These are phyloP conservation scores for Suhomyces bokatorum DNA, from an alignment of 1,139 yeast genomes.

Conservation along the genomic window DNA sequence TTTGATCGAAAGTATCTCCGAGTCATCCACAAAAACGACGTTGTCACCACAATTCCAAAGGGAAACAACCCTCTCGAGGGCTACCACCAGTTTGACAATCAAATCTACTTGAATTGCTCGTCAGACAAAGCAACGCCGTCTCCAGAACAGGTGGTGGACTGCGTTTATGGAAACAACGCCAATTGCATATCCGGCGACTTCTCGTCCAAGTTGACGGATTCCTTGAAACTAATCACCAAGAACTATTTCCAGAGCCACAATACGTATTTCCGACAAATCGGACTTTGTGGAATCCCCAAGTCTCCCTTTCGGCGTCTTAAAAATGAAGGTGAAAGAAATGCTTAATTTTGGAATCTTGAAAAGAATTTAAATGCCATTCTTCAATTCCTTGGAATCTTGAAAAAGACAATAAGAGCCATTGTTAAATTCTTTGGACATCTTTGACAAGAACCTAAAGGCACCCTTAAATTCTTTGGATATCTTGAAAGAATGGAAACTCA, in stretches of 20 bases:
- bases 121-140: constrained; percentile 27
- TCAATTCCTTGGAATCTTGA: too few relatives aligned
- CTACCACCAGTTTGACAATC: constrained; percentile 46
- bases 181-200: constrained; percentile 42
- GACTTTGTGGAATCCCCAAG: constrained; percentile 41
- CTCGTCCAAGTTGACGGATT: constrained; percentile 16
- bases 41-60: constrained; percentile 46
- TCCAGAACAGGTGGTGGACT: constrained; percentile 33
- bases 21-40: constrained; percentile 48
- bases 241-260: constrained; percentile 44
- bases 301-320: background rate
- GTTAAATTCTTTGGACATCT: too few relatives aligned
- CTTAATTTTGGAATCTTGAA: too few relatives aligned
- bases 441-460: too few relatives aligned
- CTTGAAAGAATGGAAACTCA: too few relatives aligned
- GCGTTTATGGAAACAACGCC: constrained; percentile 33
- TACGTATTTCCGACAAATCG: constrained; percentile 50
- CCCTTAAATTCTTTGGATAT: too few relatives aligned
- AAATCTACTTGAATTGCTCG: constrained; percentile 47
- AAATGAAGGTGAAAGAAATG: too few relatives aligned
- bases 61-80: constrained; percentile 25
- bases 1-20: constrained; percentile 37
- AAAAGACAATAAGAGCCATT: background rate
- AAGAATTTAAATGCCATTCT: too few relatives aligned
- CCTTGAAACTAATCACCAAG: constrained; percentile 7